phyloP scores from a whole-genome alignment of 441 rosid species.

The Pelargonium fulgidum region DNA sequence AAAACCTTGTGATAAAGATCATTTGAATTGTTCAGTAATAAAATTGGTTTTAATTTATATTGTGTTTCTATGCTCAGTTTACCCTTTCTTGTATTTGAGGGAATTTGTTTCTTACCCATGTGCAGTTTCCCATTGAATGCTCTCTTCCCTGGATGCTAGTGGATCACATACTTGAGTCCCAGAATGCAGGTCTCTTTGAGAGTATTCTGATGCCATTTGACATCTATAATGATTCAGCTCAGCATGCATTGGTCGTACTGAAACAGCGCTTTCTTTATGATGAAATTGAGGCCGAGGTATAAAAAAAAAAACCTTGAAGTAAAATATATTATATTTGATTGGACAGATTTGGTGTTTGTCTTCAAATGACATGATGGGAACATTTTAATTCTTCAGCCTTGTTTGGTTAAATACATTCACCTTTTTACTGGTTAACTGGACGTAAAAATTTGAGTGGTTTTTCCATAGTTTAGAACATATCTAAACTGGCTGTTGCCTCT shows the following conservation, averaged over 20 bases:
- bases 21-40: background rate
- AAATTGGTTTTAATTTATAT: background rate
- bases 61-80: slow-evolving; percentile 6
- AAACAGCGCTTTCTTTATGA: slow-evolving; percentile 97
- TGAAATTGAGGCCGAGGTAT: slow-evolving; percentile 99
- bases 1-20: background rate
- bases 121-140: slow-evolving; percentile 96
- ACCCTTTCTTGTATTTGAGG: slow-evolving; percentile 9
- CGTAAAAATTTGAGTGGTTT: background rate
- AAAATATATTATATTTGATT: background rate
- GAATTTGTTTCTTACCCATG: slow-evolving; percentile 16
- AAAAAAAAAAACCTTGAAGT: slow-evolving; percentile 16
- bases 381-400: background rate
- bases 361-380: background rate
- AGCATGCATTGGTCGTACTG: slow-evolving; percentile 84
- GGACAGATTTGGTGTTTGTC: background rate
- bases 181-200: slow-evolving; percentile 82
- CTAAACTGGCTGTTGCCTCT: background rate
- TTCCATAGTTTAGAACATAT: background rate
- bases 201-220: slow-evolving; percentile 92
- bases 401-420: background rate
- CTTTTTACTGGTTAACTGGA: background rate
- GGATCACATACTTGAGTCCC: slow-evolving; percentile 82
- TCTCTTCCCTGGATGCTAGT: slow-evolving; percentile 99
- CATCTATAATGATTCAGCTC: slow-evolving; percentile 98